Evolutionary conservation across 2,329 filamentous ascomycete genomes (phyloP).

Genomic region (Penicillium thymicola): DNA sequence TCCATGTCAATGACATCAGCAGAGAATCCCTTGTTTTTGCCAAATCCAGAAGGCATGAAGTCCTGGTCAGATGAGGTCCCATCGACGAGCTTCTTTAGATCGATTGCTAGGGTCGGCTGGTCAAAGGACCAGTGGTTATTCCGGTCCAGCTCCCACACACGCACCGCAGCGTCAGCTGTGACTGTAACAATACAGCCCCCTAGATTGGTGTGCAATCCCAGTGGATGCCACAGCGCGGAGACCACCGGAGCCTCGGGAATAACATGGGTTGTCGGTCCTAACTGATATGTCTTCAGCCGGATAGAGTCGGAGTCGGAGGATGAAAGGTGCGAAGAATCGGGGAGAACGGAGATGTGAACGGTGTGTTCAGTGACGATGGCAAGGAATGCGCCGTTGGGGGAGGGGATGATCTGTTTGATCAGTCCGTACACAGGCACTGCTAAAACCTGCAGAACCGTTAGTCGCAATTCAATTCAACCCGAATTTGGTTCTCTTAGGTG

Average conservation of each 20-base stretch:
- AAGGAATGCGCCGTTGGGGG: constrained; percentile 75
- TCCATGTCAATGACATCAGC: constrained; percentile 92
- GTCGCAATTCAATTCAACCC: neutral
- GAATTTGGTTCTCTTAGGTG: neutral
- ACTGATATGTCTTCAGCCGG: constrained; percentile 79
- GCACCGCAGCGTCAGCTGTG: constrained; percentile 80
- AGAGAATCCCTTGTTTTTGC: constrained; percentile 77
- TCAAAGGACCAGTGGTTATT: constrained; percentile 85
- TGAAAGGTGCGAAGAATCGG: constrained; percentile 72
- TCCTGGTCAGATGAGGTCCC: constrained; percentile 79
- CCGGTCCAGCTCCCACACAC: constrained; percentile 86
- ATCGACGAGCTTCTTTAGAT: constrained; percentile 84
- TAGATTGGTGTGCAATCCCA: constrained; percentile 64
- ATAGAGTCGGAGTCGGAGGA: constrained; percentile 65
- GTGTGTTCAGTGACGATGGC: constrained; percentile 85
- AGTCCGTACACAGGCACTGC: constrained; percentile 74
- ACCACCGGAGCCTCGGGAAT: constrained; percentile 77
- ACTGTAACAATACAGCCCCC: constrained; percentile 82
- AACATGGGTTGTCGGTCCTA: constrained; percentile 91
- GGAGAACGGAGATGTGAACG: constrained; percentile 81
- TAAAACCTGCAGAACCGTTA: constrained; percentile 56
- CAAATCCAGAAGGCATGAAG: constrained; percentile 70
- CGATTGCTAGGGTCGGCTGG: constrained; percentile 75
- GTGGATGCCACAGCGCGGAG: constrained; percentile 86
- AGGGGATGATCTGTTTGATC: constrained; percentile 81